These are phyloP conservation scores for Zasmidium angulare DNA, from an alignment of 2,329 filamentous ascomycete species.

Conservation along the genomic window DNA sequence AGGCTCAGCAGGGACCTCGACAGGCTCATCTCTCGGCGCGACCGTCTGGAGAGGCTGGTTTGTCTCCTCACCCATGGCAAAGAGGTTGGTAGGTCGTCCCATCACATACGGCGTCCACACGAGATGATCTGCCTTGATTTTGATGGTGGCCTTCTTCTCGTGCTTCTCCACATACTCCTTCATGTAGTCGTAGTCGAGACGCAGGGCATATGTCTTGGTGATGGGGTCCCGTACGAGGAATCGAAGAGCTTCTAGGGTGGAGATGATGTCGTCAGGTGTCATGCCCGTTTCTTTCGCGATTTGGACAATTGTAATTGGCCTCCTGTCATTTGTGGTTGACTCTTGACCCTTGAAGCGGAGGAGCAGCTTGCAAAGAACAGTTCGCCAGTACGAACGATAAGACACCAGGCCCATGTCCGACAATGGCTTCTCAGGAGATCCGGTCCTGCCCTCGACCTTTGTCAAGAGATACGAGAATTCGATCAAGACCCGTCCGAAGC, in stretches of 20 bases:
- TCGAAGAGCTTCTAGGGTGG: constrained; percentile 83
- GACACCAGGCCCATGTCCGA: constrained; percentile 98
- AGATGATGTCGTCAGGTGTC: constrained; percentile 94
- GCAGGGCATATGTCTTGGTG: constrained; percentile 84
- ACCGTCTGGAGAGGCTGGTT: constrained; percentile 68
- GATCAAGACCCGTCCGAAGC: constrained; percentile 93
- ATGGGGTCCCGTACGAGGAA: constrained; percentile 86
- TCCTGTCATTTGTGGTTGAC: constrained; percentile 19
- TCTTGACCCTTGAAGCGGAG: constrained; percentile 56
- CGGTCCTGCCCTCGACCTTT: constrained; percentile 86
- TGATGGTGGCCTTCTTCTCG: constrained; percentile 84
- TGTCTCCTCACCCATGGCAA: constrained; percentile 38
- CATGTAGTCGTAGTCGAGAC: constrained; percentile 83
- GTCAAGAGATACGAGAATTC: constrained; percentile 98
- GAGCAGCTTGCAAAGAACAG: constrained; percentile 83
- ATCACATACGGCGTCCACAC: constrained; percentile 98
- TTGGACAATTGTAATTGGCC: constrained; percentile 52
- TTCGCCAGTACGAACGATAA: constrained; percentile 95
- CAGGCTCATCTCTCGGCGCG: constrained; percentile 77
- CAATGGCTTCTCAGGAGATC: constrained; percentile 93
- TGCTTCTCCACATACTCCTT: constrained; percentile 84
- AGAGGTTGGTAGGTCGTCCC: constrained; percentile 60
- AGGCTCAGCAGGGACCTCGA: constrained; percentile 41
- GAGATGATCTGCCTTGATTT: constrained; percentile 74
- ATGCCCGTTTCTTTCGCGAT: constrained; percentile 91